Evolutionary conservation across 305 asterid species (phyloP), one percentile per base, ranked within the genome.

Genomic region (Andrographis paniculata): DNA sequence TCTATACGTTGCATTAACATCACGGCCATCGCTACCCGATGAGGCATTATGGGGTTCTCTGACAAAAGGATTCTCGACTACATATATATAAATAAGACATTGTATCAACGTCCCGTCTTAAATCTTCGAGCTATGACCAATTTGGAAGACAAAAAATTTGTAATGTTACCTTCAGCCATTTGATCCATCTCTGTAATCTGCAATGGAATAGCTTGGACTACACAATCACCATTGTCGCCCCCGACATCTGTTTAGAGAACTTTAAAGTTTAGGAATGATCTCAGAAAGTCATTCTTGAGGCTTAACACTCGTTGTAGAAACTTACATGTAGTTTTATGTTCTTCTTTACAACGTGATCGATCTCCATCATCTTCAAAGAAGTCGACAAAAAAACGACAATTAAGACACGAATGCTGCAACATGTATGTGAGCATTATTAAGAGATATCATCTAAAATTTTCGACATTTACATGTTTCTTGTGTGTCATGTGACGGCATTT

Each of bases 11-110:
- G 45, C 61, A 51, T 50, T 47, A 37, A 47, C 17, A 43, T 52
- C 17, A 41, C 49, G 14, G 0, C 49, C 70, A 19, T 67, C 70
- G 10, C 56, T 64, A 43, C 62, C 80, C 0, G 71, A 56, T 19
- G 74, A 67, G 39, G 59, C 68, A 50, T 58, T 55, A 4, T 28
- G 65, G 22, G 5, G 40, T 44, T 46, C 66, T 37, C 8, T 5
- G 16, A 12, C 17, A 37, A 5, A 14, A 37, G 17, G 17, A 37
- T 37, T 14, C 16, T n/a, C 42, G 3, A 14, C 42, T 14, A 40
- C 45, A 30, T 33, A 9, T 23, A 30, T 15, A 17, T 51, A 5
- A 46, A n/a, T 6, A 49, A 40, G 35, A 39, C 6, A n/a, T 13
- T 33, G 45, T 54, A 20, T 56, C 18, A 24, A 47, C 42, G 41